phyloP scores from a whole-genome alignment of 441 rosid genomes.

The Syzygium syzygioides region DNA sequence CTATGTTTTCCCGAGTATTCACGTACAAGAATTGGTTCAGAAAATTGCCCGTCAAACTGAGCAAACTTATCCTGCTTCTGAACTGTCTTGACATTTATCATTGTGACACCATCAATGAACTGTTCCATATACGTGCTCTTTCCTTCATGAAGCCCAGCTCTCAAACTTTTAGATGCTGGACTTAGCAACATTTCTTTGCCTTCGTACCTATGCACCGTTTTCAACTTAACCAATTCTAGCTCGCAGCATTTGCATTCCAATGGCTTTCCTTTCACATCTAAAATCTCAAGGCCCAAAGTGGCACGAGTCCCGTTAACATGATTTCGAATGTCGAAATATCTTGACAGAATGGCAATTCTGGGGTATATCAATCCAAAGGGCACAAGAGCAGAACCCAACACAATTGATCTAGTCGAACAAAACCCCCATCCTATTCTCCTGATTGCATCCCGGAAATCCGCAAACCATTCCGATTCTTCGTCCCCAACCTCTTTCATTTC shows the following conservation, averaged over 20 bases:
- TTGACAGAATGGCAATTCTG: slow-evolving; percentile 34
- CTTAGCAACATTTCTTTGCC: not conserved
- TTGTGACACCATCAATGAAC: slow-evolving; percentile 26
- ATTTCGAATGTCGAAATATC: slow-evolving; percentile 7
- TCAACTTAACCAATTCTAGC: slow-evolving; percentile 43
- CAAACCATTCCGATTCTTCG: slow-evolving; percentile 14
- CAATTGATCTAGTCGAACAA: slow-evolving; percentile 60
- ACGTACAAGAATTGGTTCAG: slow-evolving; percentile 38
- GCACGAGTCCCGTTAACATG: slow-evolving; percentile 16
- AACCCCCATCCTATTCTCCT: slow-evolving; percentile 82
- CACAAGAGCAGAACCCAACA: slow-evolving; percentile 54
- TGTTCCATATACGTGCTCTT: slow-evolving; percentile 23
- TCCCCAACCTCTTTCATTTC: slow-evolving; percentile 3
- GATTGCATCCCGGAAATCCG: slow-evolving; percentile 41
- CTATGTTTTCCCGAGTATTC: slow-evolving; percentile 24
- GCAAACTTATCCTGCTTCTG: slow-evolving; percentile 30
- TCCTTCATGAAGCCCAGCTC: slow-evolving; percentile 8
- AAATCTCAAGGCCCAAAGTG: slow-evolving; percentile 57
- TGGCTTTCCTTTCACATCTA: slow-evolving; percentile 63
- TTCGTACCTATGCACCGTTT: slow-evolving; percentile 7
- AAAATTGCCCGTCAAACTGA: slow-evolving; percentile 27
- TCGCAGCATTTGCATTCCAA: slow-evolving; percentile 71
- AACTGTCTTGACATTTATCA: slow-evolving; percentile 46
- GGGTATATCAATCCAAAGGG: slow-evolving; percentile 89
- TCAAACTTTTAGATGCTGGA: slow-evolving; percentile 15